phyloP scores from a whole-genome alignment of 73 alveolate species.

The Paramecium tetraurelia region DNA sequence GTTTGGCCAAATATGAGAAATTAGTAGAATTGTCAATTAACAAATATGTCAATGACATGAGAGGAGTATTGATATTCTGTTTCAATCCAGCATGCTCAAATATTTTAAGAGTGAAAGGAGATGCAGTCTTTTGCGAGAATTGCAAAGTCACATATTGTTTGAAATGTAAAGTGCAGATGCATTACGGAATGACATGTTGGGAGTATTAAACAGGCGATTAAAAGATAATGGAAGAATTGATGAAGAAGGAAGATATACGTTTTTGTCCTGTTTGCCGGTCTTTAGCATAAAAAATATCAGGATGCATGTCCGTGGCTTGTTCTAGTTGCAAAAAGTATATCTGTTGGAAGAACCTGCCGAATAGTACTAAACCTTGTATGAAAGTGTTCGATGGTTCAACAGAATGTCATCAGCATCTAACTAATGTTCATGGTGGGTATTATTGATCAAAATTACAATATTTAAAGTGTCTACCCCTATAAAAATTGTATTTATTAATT shows the following conservation, averaged over 20 bases:
- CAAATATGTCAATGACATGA: background rate
- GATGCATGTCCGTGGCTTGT: slow-evolving; percentile 1
- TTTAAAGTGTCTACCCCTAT: background rate
- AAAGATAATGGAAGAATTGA: background rate
- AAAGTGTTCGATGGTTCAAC: background rate
- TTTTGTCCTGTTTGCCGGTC: background rate
- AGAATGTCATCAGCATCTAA: background rate
- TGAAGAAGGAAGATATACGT: slow-evolving; percentile 18
- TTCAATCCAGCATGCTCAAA: background rate
- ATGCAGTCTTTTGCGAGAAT: background rate
- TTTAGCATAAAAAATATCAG: slow-evolving; percentile 1
- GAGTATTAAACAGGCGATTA: slow-evolving; percentile 28
- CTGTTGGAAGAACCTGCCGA: background rate
- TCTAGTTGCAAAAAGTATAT: background rate
- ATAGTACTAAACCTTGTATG: slow-evolving; percentile 16
- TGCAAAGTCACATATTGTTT: background rate
- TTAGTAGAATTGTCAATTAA: background rate
- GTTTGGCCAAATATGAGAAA: background rate
- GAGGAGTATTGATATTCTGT: background rate
- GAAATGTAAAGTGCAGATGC: slow-evolving; percentile 2
- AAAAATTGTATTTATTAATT: too few relatives aligned
- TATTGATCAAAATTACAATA: background rate
- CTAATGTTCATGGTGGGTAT: slow-evolving; percentile 36
- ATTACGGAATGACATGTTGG: slow-evolving; percentile 28
- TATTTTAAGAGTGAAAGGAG: background rate